Percentiles rank a stretch among this genome's conserved stretches.
These are phyloP conservation scores for Aspergillus piperis DNA, from an alignment of 2,329 filamentous ascomycete genomes.

Conservation along the genomic window DNA sequence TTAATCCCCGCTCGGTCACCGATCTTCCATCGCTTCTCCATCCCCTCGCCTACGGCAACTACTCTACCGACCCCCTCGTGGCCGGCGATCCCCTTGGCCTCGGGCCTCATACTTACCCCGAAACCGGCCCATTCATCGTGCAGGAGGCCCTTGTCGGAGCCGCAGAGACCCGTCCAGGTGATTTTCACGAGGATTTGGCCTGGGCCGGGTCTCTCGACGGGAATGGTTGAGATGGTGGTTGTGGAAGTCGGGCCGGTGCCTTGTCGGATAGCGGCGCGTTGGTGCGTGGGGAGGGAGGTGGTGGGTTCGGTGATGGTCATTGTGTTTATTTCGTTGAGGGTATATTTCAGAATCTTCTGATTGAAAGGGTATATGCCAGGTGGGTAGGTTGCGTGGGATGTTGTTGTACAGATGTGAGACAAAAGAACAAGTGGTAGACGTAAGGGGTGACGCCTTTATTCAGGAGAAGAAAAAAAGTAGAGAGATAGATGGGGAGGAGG, in stretches of 20 bases:
- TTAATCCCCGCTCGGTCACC: slow-evolving; percentile 28
- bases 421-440: not conserved
- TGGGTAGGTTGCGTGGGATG: too few relatives aligned
- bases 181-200: slow-evolving; percentile 16
- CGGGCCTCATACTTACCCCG: slow-evolving; percentile 3
- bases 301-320: not conserved
- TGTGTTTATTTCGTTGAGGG: not conserved
- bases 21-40: slow-evolving; percentile 20
- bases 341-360: too few relatives aligned
- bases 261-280: slow-evolving; percentile 8
- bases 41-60: slow-evolving; percentile 35
- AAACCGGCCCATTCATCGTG: slow-evolving; percentile 9
- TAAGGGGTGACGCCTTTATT: not conserved
- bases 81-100: slow-evolving; percentile 25
- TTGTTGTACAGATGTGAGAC: not conserved
- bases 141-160: slow-evolving; percentile 10
- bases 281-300: slow-evolving; percentile 1
- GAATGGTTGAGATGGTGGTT: not conserved
- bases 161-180: slow-evolving; percentile 16
- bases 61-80: slow-evolving; percentile 51
- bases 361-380: too few relatives aligned
- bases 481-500: not conserved
- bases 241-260: slow-evolving; percentile 1
- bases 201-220: slow-evolving; percentile 2
- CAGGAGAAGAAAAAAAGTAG: too few relatives aligned